Conservation (phyloP, 1,284 basidiomycete genomes). For the Cryptococcus neoformans region DNA sequence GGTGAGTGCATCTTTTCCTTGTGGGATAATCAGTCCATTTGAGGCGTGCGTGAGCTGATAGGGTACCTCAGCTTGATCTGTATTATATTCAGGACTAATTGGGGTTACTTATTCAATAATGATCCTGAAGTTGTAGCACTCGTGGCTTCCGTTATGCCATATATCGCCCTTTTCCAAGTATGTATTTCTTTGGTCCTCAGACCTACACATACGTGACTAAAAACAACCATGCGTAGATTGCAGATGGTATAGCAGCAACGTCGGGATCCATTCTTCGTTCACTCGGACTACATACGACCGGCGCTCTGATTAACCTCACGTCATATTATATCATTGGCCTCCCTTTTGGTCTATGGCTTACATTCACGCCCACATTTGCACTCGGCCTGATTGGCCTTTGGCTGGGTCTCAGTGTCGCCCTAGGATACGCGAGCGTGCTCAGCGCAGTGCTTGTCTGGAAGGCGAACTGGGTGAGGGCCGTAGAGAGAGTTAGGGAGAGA, state of each 20-base stretch:
- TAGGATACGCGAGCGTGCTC: slow-evolving; percentile 46
- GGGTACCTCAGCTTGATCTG: slow-evolving; percentile 56
- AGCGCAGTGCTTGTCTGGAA: slow-evolving; percentile 46
- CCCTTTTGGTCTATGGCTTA: slow-evolving; percentile 52
- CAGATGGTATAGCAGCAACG: slow-evolving; percentile 66
- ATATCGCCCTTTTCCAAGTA: slow-evolving; percentile 66
- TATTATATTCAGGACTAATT: slow-evolving; percentile 65
- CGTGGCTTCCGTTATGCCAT: slow-evolving; percentile 68
- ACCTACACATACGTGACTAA: slow-evolving; percentile 25
- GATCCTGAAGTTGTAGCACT: slow-evolving; percentile 62
- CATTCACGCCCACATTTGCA: slow-evolving; percentile 41
- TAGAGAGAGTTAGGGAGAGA: slow-evolving; percentile 45
- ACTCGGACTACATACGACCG: slow-evolving; percentile 60
- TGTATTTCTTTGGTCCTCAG: slow-evolving; percentile 42
- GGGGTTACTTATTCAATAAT: slow-evolving; percentile 81
- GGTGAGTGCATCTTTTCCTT: slow-evolving; percentile 50
- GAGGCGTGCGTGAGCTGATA: neutral
- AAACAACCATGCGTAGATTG: slow-evolving; percentile 10
- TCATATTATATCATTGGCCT: slow-evolving; percentile 54
- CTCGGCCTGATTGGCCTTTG: slow-evolving; percentile 51
- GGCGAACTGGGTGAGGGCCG: slow-evolving; percentile 50
- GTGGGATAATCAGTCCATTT: neutral
- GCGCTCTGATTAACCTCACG: slow-evolving; percentile 53
- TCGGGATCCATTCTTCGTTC: slow-evolving; percentile 73
- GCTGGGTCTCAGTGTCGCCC: slow-evolving; percentile 52